A percentile compares a stretch with the other conserved stretches of the same genome.
These are phyloP conservation scores for Exophiala sp. DNA, from an alignment of 2,329 filamentous ascomycete genomes.

Conservation along the genomic window DNA sequence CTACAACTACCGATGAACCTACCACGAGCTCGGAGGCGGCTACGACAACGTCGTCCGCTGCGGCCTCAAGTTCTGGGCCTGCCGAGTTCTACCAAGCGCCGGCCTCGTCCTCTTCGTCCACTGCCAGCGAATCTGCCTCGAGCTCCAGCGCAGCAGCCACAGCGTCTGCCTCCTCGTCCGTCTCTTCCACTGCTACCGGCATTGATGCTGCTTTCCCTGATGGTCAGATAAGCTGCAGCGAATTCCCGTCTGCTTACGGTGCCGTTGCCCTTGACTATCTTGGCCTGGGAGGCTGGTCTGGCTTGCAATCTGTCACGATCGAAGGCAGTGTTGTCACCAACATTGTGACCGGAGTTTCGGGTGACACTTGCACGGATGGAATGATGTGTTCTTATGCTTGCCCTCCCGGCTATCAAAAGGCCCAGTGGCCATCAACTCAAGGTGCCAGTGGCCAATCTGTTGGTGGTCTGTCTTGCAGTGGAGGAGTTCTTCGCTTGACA, in stretches of 20 bases:
- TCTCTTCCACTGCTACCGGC: conserved; percentile 42
- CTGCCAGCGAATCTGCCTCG: conserved; percentile 24
- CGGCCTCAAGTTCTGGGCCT: conserved; percentile 27
- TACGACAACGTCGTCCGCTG: conserved; percentile 35
- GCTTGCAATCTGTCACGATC: conserved; percentile 63
- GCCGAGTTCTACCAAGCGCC: conserved; percentile 50
- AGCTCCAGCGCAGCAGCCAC: conserved; percentile 30
- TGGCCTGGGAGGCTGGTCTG: conserved; percentile 67
- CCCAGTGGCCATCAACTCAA: conserved; percentile 78
- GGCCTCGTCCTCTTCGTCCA: conserved; percentile 22
- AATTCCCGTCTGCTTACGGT: conserved; percentile 77
- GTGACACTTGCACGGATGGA: conserved; percentile 55
- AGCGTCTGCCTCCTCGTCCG: conserved; percentile 18
- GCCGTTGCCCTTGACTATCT: conserved; percentile 66
- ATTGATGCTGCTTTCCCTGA: conserved; percentile 67
- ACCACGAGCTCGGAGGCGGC: conserved; percentile 23
- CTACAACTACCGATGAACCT: conserved; percentile 24
- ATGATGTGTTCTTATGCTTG: conserved; percentile 89
- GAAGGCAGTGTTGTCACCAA: conserved; percentile 53
- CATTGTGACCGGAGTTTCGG: conserved; percentile 59
- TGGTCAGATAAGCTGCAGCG: conserved; percentile 62
- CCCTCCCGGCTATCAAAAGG: conserved; percentile 84
- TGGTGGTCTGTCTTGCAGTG: conserved; percentile 72
- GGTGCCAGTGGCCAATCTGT: conserved; percentile 76
- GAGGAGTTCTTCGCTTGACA: conserved; percentile 71